Conservation (phyloP, 140 eudicot species). For the Anethum foeniculum region DNA sequence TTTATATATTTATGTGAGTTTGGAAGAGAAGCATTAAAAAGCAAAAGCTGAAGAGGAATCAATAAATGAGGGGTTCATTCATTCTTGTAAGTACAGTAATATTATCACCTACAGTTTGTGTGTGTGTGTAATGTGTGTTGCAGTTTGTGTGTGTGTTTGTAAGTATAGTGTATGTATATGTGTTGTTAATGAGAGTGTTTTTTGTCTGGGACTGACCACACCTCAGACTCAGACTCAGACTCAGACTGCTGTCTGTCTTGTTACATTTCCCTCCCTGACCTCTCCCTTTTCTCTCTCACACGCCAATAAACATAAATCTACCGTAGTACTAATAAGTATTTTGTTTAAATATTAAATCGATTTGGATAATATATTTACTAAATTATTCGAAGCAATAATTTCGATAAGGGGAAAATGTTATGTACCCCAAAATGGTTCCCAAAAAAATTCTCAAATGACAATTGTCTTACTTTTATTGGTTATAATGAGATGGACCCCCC, state of each 20-base stretch:
- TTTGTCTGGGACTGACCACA: constrained; percentile 3
- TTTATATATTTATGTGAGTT: neutral
- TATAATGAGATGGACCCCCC: too few relatives aligned
- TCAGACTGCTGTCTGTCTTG: constrained; percentile 1
- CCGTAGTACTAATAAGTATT: too few relatives aligned
- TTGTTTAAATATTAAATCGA: too few relatives aligned
- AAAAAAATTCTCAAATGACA: too few relatives aligned
- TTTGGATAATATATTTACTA: too few relatives aligned
- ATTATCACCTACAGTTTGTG: neutral
- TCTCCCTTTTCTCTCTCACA: neutral
- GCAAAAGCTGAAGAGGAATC: constrained; percentile 38
- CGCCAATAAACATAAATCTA: neutral
- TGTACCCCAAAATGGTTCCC: too few relatives aligned
- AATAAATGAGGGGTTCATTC: neutral
- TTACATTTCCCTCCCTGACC: neutral
- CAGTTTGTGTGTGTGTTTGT: neutral
- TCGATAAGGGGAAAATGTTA: too few relatives aligned
- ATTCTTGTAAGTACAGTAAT: neutral
- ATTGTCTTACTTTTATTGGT: too few relatives aligned
- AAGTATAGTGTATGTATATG: neutral
- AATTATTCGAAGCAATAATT: too few relatives aligned
- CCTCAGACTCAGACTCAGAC: neutral
- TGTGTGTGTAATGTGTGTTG: neutral
- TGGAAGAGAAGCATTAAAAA: constrained; percentile 49
- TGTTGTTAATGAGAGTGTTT: neutral